Percentiles rank a stretch among this genome's conserved stretches.
These are phyloP conservation scores for Pinus tabuliformis DNA, from an alignment of 75 land plant genomes.

Conservation along the genomic window DNA sequence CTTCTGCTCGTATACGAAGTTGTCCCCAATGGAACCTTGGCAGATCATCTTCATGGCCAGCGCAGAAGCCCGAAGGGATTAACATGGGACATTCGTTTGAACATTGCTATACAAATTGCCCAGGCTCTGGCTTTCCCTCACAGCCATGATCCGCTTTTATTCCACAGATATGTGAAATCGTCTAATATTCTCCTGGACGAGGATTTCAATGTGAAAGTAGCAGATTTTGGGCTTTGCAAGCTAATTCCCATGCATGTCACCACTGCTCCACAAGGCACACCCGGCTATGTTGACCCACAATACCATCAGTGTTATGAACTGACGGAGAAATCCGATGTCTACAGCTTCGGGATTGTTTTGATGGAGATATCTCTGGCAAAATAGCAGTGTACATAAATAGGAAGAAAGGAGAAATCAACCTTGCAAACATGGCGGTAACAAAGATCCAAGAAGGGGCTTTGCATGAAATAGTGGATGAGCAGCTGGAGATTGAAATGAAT, in stretches of 20 bases:
- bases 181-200: too few relatives aligned
- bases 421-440: conserved; percentile 5
- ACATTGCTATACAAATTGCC: too few relatives aligned
- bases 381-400: conserved; percentile 8
- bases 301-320: too few relatives aligned
- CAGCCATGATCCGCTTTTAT: conserved; percentile 14
- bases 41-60: too few relatives aligned
- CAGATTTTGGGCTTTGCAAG: conserved; percentile 28
- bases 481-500: too few relatives aligned
- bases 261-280: too few relatives aligned
- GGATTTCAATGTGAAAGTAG: conserved; percentile 18
- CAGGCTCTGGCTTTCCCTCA: conserved; percentile 30
- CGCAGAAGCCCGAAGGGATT: too few relatives aligned
- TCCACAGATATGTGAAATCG: conserved; percentile 11
- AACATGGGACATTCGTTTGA: too few relatives aligned
- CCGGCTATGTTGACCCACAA: too few relatives aligned
- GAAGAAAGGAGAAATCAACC: background rate
- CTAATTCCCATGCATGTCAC: background rate
- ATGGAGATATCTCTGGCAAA: conserved; percentile 11
- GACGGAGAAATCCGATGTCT: background rate
- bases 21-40: background rate
- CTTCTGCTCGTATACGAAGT: conserved; percentile 34
- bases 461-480: too few relatives aligned
- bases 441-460: background rate
- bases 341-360: conserved; percentile 33